Conservation (phyloP, 306 rosid species). For the Begonia masoniana region DNA sequence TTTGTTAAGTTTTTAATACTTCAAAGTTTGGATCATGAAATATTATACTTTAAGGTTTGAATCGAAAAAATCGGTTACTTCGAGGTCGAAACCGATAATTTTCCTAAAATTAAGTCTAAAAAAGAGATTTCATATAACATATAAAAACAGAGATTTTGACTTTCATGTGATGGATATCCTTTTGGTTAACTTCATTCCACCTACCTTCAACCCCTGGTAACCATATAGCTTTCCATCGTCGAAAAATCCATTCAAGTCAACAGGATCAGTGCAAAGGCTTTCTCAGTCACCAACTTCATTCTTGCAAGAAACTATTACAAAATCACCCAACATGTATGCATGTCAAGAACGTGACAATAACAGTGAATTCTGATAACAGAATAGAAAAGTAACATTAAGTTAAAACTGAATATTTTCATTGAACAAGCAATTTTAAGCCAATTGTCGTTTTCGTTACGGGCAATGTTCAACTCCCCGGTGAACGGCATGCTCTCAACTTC, state of each 20-base stretch:
- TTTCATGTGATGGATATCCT: not conserved
- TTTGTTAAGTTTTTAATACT: too few species aligned
- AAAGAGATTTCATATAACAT: too few species aligned
- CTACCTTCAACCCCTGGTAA: slow-evolving; percentile 75
- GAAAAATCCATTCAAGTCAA: slow-evolving; percentile 56
- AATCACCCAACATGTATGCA: slow-evolving; percentile 3
- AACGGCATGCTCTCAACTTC: slow-evolving; percentile 72
- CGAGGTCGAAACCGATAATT: too few species aligned
- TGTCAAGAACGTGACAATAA: too few species aligned
- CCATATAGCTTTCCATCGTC: slow-evolving; percentile 80
- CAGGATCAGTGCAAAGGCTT: slow-evolving; percentile 35
- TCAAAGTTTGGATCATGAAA: too few species aligned
- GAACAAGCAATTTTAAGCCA: too few species aligned
- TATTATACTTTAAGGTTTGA: too few species aligned
- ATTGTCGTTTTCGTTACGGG: slow-evolving; percentile 76
- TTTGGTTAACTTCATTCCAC: not conserved
- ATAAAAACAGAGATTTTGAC: too few species aligned
- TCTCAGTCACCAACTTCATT: slow-evolving; percentile 48
- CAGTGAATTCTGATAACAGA: too few species aligned
- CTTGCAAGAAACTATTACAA: slow-evolving; percentile 46
- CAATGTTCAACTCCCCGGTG: slow-evolving; percentile 72
- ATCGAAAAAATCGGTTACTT: too few species aligned
- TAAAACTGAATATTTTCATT: too few species aligned
- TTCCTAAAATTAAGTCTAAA: not conserved
- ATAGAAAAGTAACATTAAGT: too few species aligned